These are phyloP conservation scores for Lachancea sp. DNA, from an alignment of 805 yeast species.

Conservation along the genomic window DNA sequence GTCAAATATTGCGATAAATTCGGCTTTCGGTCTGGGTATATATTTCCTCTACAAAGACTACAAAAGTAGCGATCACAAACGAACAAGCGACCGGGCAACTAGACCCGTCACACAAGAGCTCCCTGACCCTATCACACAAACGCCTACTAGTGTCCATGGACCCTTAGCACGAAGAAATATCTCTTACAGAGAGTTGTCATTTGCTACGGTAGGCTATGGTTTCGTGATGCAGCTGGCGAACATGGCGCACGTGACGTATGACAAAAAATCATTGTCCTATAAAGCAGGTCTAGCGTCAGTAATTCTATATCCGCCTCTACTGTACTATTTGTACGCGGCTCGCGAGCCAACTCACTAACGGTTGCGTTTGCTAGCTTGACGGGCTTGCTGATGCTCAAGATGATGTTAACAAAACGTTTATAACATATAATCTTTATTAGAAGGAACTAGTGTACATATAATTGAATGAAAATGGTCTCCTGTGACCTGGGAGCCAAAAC, in stretches of 20 bases:
- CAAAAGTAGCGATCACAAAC: slow-evolving; percentile 8
- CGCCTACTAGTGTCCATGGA: neutral
- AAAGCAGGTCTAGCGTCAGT: slow-evolving; percentile 16
- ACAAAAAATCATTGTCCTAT: slow-evolving; percentile 15
- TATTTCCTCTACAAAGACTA: slow-evolving; percentile 20
- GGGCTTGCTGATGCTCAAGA: no score
- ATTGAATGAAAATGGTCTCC: neutral
- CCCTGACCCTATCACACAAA: neutral
- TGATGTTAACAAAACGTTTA: neutral
- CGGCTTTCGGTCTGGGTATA: slow-evolving; percentile 18
- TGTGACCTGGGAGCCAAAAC: slow-evolving; percentile 1
- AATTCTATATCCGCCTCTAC: slow-evolving; percentile 16
- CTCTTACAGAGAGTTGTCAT: slow-evolving; percentile 20
- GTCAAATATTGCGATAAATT: slow-evolving; percentile 14
- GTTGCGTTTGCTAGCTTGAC: neutral
- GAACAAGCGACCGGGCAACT: slow-evolving; percentile 2
- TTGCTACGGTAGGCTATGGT: slow-evolving; percentile 19
- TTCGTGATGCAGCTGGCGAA: slow-evolving; percentile 19
- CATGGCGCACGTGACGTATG: slow-evolving; percentile 16
- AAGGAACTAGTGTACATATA: slow-evolving; percentile 6
- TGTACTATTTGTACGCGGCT: slow-evolving; percentile 5
- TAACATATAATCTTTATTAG: neutral
- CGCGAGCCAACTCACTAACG: neutral
- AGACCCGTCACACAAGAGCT: neutral
- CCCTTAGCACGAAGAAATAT: slow-evolving; percentile 9